phyloP scores from a whole-genome alignment of 768 basidiomycete genomes.

The Boletus speciosus region DNA sequence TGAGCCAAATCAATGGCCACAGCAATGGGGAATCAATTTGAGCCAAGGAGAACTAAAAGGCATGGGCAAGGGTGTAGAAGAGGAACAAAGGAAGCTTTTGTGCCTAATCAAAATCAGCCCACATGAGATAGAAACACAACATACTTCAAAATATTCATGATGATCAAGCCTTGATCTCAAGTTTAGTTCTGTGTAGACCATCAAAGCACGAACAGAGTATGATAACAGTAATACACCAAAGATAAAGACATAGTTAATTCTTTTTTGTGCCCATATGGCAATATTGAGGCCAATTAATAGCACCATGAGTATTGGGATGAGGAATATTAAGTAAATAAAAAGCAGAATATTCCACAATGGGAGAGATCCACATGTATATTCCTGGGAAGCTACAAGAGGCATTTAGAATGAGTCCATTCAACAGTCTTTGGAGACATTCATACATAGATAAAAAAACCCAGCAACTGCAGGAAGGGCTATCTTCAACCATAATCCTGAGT shows the following conservation, averaged over 20 bases:
- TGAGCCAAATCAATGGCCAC: constrained; percentile 84
- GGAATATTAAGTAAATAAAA: constrained; percentile 70
- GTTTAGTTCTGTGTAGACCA: constrained; percentile 52
- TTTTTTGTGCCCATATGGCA: constrained; percentile 65
- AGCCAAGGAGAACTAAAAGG: constrained; percentile 81
- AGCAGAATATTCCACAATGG: constrained; percentile 72
- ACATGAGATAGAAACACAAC: constrained; percentile 7
- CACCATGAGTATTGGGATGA: constrained; percentile 72
- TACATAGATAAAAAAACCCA: constrained; percentile 60
- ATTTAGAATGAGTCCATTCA: background rate
- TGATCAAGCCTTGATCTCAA: constrained; percentile 70
- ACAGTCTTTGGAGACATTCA: background rate
- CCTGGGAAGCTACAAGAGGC: constrained; percentile 47
- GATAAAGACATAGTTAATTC: constrained; percentile 91
- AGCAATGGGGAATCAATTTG: constrained; percentile 63
- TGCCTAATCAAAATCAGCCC: background rate
- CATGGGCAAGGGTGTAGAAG: constrained; percentile 65
- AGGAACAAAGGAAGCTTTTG: constrained; percentile 73
- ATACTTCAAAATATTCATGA: constrained; percentile 70
- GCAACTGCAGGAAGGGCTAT: constrained; percentile 66
- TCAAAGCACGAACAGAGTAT: background rate
- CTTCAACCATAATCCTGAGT: constrained; percentile 70
- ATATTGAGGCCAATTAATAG: constrained; percentile 80
- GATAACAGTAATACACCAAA: constrained; percentile 55
- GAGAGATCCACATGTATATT: constrained; percentile 47